phyloP scores from a whole-genome alignment of 352 stramenopile genomes.

The Globisporangium barbulae region DNA sequence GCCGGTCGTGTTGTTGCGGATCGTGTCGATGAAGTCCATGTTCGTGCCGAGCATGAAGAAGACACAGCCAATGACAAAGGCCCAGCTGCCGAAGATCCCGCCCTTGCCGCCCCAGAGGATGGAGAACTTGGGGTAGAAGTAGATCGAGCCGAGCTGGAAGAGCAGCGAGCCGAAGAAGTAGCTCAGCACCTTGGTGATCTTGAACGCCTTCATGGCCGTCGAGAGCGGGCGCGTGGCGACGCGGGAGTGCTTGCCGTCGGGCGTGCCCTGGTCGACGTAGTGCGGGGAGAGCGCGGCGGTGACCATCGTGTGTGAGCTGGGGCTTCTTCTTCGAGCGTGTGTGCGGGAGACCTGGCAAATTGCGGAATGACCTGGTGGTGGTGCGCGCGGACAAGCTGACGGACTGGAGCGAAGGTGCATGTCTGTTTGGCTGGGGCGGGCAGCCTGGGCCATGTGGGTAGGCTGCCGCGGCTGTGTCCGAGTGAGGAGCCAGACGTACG shows the following conservation, averaged over 20 bases:
- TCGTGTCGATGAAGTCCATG: slow-evolving; percentile 68
- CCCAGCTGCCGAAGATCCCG: slow-evolving; percentile 60
- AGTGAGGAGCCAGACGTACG: slow-evolving; percentile 10
- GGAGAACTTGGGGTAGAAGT: slow-evolving; percentile 78
- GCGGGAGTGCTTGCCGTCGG: slow-evolving; percentile 16
- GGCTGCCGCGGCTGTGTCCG: slow-evolving; percentile 6
- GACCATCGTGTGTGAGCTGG: slow-evolving; percentile 5
- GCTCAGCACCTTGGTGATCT: slow-evolving; percentile 42
- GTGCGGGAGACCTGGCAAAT: slow-evolving; percentile 11
- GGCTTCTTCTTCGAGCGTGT: neutral
- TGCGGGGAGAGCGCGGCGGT: slow-evolving; percentile 18
- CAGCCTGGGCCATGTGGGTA: neutral
- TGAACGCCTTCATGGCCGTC: slow-evolving; percentile 41
- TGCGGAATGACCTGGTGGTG: slow-evolving; percentile 11
- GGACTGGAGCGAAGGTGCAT: neutral
- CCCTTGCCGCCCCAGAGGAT: slow-evolving; percentile 57
- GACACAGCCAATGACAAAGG: slow-evolving; percentile 70
- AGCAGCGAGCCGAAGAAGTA: slow-evolving; percentile 69
- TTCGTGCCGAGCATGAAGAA: slow-evolving; percentile 66
- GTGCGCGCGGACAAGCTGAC: neutral
- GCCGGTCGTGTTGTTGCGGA: slow-evolving; percentile 57
- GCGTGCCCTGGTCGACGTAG: slow-evolving; percentile 28
- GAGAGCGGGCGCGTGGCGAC: slow-evolving; percentile 20
- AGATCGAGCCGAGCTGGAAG: slow-evolving; percentile 77
- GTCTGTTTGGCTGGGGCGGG: neutral